Evolutionary conservation across 306 rosid genomes (phyloP).

Genomic region (Castanospermum australe): DNA sequence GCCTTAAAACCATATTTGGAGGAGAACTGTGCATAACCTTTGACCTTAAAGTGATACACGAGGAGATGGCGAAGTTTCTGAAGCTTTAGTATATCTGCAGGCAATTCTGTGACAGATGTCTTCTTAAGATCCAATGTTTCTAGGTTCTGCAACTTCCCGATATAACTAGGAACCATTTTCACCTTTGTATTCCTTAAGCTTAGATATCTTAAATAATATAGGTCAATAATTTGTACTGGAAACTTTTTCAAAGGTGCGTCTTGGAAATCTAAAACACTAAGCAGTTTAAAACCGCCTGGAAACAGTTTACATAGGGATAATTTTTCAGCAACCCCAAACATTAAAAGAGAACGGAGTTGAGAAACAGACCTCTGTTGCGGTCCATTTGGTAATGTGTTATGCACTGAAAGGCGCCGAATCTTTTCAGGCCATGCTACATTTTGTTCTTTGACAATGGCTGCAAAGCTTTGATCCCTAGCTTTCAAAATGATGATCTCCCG

Average conservation of each 20-base stretch:
- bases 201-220: conserved; percentile 43
- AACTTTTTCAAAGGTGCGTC: conserved; percentile 36
- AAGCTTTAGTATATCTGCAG: conserved; percentile 50
- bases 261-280: conserved; percentile 45
- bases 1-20: conserved; percentile 39
- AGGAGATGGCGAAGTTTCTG: conserved; percentile 50
- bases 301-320: conserved; percentile 33
- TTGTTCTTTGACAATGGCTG: conserved; percentile 39
- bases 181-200: conserved; percentile 51
- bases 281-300: conserved; percentile 42
- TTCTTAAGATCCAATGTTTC: conserved; percentile 52
- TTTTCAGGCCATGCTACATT: conserved; percentile 41
- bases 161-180: conserved; percentile 34
- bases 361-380: conserved; percentile 38
- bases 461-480: conserved; percentile 55
- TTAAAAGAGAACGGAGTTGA: conserved; percentile 60
- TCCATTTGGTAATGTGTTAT: conserved; percentile 36
- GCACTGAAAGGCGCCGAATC: conserved; percentile 50
- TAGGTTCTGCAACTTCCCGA: conserved; percentile 49
- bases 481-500: conserved; percentile 50
- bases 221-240: conserved; percentile 31
- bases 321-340: conserved; percentile 42
- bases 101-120: conserved; percentile 44
- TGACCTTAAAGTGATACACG: conserved; percentile 32
- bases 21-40: conserved; percentile 32